Percentiles rank a stretch among this genome's conserved stretches.
Conservation (phyloP, 2,329 filamentous ascomycete genomes). For the Pseudogymnoascus sp. region DNA sequence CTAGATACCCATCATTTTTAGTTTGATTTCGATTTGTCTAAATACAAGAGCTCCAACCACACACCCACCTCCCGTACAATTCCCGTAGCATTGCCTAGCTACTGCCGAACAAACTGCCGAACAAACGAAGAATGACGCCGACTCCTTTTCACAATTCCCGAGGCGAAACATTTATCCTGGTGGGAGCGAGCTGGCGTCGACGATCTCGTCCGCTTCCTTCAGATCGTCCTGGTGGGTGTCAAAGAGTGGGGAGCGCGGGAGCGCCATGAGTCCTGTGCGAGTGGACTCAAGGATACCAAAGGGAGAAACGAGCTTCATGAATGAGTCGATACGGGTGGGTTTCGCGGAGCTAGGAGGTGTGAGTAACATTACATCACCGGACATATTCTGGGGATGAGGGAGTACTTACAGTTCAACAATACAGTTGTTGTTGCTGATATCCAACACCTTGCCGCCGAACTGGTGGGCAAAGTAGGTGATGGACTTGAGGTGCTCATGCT, state of each 20-base stretch:
- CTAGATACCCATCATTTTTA: neutral
- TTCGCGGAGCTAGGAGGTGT: constrained; percentile 66
- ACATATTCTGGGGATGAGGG: neutral
- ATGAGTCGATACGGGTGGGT: constrained; percentile 87
- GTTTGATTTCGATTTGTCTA: neutral
- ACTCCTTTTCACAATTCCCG: constrained; percentile 2
- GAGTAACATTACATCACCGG: constrained; percentile 13
- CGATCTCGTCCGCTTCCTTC: constrained; percentile 89
- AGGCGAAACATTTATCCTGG: constrained; percentile 56
- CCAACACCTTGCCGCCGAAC: constrained; percentile 93
- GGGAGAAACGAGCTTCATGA: constrained; percentile 88
- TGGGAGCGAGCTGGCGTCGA: constrained; percentile 87
- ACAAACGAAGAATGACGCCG: constrained; percentile 9
- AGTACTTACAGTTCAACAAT: constrained; percentile 85
- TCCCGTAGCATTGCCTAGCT: neutral
- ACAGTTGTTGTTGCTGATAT: constrained; percentile 97
- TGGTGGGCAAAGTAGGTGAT: constrained; percentile 97
- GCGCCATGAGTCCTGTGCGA: constrained; percentile 90
- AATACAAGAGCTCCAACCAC: constrained; percentile 3
- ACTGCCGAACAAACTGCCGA: constrained; percentile 1
- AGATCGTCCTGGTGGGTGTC: constrained; percentile 61
- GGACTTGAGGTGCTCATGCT: constrained; percentile 93
- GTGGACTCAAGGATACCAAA: constrained; percentile 97
- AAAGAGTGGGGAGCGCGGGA: constrained; percentile 84
- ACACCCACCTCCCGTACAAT: constrained; percentile 1